phyloP scores from a whole-genome alignment of 1,139 yeast genomes.

The Kodamaea sp. region DNA sequence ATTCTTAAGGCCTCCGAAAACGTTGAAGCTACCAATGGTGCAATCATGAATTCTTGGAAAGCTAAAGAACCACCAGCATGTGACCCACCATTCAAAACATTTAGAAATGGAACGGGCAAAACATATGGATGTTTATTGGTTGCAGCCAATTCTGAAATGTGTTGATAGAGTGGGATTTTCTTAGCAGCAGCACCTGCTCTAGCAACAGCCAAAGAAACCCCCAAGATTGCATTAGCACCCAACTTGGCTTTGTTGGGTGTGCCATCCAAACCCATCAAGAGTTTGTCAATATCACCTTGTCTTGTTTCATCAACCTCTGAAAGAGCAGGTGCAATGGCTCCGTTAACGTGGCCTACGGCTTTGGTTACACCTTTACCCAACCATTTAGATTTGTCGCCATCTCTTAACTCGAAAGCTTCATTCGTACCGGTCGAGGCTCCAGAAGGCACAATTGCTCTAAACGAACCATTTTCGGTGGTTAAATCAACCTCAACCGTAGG shows the following conservation, averaged over 20 bases:
- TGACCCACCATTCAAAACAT: slow-evolving; percentile 18
- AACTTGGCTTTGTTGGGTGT: slow-evolving; percentile 21
- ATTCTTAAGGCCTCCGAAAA: slow-evolving; percentile 6
- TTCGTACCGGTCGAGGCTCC: slow-evolving; percentile 21
- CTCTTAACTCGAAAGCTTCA: slow-evolving; percentile 21
- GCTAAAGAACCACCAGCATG: slow-evolving; percentile 8
- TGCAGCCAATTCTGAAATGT: slow-evolving; percentile 18
- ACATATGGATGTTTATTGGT: slow-evolving; percentile 17
- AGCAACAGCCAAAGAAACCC: slow-evolving; percentile 20
- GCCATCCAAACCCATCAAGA: slow-evolving; percentile 20
- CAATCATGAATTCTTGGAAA: slow-evolving; percentile 9
- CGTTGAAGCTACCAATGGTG: slow-evolving; percentile 3
- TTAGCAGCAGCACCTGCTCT: slow-evolving; percentile 21
- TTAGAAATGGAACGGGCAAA: slow-evolving; percentile 7
- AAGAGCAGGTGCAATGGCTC: slow-evolving; percentile 18
- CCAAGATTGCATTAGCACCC: slow-evolving; percentile 22
- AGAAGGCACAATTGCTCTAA: slow-evolving; percentile 20
- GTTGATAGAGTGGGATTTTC: slow-evolving; percentile 18
- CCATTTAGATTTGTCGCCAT: slow-evolving; percentile 22
- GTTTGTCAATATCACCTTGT: slow-evolving; percentile 18
- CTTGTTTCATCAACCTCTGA: slow-evolving; percentile 16
- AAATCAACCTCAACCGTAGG: slow-evolving; percentile 21
- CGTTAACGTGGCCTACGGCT: slow-evolving; percentile 21
- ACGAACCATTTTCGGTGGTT: slow-evolving; percentile 17
- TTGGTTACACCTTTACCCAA: slow-evolving; percentile 20